Conservation (phyloP, 805 yeast species). For the Wickerhamiella shivajii region DNA sequence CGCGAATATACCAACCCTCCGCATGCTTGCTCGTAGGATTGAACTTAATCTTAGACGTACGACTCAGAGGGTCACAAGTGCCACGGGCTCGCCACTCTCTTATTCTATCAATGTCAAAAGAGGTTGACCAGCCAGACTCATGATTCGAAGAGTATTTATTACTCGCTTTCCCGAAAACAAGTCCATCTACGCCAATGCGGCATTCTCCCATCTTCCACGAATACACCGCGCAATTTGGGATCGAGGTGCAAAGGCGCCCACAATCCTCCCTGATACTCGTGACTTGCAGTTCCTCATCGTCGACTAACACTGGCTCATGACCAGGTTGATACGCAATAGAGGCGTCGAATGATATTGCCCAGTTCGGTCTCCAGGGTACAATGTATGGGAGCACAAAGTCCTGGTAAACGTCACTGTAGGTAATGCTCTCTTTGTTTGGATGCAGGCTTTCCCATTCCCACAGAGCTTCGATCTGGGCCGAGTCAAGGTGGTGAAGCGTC, state of each 20-base stretch:
- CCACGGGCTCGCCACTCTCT: conserved; percentile 9
- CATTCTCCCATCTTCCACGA: conserved; percentile 10
- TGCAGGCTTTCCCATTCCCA: conserved; percentile 22
- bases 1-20: conserved; percentile 18
- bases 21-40: conserved; percentile 8
- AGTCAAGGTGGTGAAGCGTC: conserved; percentile 23
- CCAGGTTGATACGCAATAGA: background rate
- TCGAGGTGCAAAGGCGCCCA: conserved; percentile 10
- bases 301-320: background rate
- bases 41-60: conserved; percentile 5
- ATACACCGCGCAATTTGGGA: conserved; percentile 15
- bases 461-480: conserved; percentile 20
- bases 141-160: conserved; percentile 10
- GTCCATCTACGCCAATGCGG: conserved; percentile 7
- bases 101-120: conserved; percentile 24
- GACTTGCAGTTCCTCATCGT: background rate
- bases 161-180: conserved; percentile 14
- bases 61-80: conserved; percentile 7
- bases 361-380: conserved; percentile 14
- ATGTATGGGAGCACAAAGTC: conserved; percentile 23
- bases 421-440: conserved; percentile 12
- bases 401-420: conserved; percentile 22
- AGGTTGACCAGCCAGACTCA: conserved; percentile 13
- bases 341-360: conserved; percentile 15
- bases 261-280: conserved; percentile 6